Conservation (phyloP, 176 grass and related monocot genomes). For the Elymus sibiricus region DNA sequence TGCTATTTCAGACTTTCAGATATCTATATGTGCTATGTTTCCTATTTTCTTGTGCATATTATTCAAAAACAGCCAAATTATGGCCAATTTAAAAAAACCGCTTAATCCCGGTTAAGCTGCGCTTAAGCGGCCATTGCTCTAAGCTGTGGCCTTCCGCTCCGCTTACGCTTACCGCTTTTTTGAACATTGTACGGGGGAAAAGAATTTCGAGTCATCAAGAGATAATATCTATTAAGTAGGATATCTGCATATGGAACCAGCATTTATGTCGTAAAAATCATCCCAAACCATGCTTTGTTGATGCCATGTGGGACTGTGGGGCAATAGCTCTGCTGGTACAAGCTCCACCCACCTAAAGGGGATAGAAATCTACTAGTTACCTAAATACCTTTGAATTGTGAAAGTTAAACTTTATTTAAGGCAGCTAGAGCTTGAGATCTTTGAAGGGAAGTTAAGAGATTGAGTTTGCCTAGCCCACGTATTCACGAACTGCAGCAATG, state of each 20-base stretch:
- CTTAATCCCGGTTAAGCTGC: no score
- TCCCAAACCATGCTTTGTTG: neutral
- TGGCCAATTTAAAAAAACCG: no score
- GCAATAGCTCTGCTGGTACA: neutral
- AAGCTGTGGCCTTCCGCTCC: no score
- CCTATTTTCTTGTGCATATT: no score
- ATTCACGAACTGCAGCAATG: neutral
- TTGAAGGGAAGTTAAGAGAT: neutral
- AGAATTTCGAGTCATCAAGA: neutral
- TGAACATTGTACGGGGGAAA: neutral
- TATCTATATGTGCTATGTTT: no score
- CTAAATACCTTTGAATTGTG: neutral
- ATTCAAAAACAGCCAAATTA: no score
- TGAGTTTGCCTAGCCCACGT: neutral
- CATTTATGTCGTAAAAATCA: neutral
- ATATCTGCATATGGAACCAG: slow-evolving; percentile 12
- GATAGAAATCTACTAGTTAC: neutral
- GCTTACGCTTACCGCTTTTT: no score
- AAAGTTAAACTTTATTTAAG: neutral
- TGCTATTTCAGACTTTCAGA: no score
- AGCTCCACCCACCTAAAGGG: neutral
- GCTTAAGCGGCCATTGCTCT: no score
- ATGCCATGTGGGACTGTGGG: neutral
- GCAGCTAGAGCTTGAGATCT: neutral
- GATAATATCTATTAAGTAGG: neutral